Base-by-base conservation (phyloP, 2,329 filamentous ascomycete genomes). In the Thermomyces lanuginosus region DNA sequence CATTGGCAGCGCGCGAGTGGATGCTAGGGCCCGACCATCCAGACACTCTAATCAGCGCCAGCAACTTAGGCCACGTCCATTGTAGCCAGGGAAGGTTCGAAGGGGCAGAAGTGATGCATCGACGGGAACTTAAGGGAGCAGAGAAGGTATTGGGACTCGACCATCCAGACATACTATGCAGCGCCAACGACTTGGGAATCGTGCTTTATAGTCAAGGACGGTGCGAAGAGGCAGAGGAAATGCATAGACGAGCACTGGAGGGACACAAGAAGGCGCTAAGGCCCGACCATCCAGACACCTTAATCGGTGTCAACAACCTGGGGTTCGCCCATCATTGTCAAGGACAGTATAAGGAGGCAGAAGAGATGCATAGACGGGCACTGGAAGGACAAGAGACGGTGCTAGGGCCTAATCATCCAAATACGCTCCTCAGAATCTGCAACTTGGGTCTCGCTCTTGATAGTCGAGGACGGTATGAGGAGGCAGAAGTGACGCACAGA, bases 91-190 rank as follows among this genome's bases (percentile, higher is more conserved):
- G n/a, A n/a, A n/a, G n/a, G n/a, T n/a, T n/a, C n/a, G n/a, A n/a
- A n/a, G n/a, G 36, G 25, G 40, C 41, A 14, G 38, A 41, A 32
- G 23, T 29, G 17, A 26, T 41, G 18, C 12, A 13, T 11, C 4
- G 22, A 24, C 22, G 13, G 23, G 29, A 22, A 13, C 6, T 38
- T 9, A 32, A 26, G 22, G 15, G 11, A 9, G 14, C 18, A 21
- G 19, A 31, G 15, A 20, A 18, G 13, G 9, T 36, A 20, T 9
- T 20, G 8, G 18, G 18, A 9, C 18, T 9, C 9, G 18, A 20
- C 10, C 24, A 36, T 33, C 29, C 28, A 10, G 11, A 29, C 18
- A 36, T 28, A 15, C 28, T 36, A 16, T 15, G 16, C 19, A 31
- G 24, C 24, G 6, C 16, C 10, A 11, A 5, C 16, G 4, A 23